Evolutionary conservation across 1,139 yeast genomes (phyloP), one percentile per base, ranked within the genome.

Genomic region (Hansenula sp.): DNA sequence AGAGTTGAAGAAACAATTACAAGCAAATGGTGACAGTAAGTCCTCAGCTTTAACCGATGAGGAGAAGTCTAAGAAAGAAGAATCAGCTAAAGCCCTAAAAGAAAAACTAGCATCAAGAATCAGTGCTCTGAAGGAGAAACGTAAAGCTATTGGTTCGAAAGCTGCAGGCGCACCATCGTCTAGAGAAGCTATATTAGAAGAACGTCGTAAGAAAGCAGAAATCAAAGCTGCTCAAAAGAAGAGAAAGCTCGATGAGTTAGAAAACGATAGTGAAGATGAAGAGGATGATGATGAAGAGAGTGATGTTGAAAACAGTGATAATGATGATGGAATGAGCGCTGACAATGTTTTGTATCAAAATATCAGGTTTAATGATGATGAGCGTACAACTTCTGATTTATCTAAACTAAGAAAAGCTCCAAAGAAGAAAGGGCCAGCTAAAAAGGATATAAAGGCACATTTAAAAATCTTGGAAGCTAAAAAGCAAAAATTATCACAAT

Each of bases 91-190:
- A 50, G 84, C 77, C 51, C 73, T 93, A 49, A 77, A 89, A 55
- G 81, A 79, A 27, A 81, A 84, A 62, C 74, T 93, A 42, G 83
- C 93, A 30, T 76, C 76, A 18, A 87, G 82, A 62, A 91, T 93
- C 52, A 77, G 72, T 47, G 71, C 66, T 27, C 62, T 93, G 66
- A 80, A 82, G 54, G 93, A 84, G 47, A 86, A 79, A 64, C 80
- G 99, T 59, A 91, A 85, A 59, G 99, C 98, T 0, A 94, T 94
- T 1, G 98, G 98, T 1, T 70, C 93, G 0, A 84, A 79, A 38
- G 81, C 74, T 15, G 72, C 76, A 5, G 96, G 96, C 25, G 94
- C 96, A 0, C 93, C 94, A 12, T 76, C 83, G 48, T 83, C 91
- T 3, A 74, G 94, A 61, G 90, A 84, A 50, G 88, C 84, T 47